Conservation (phyloP, 1,284 basidiomycete species). For the Wolfiporia cocos region DNA sequence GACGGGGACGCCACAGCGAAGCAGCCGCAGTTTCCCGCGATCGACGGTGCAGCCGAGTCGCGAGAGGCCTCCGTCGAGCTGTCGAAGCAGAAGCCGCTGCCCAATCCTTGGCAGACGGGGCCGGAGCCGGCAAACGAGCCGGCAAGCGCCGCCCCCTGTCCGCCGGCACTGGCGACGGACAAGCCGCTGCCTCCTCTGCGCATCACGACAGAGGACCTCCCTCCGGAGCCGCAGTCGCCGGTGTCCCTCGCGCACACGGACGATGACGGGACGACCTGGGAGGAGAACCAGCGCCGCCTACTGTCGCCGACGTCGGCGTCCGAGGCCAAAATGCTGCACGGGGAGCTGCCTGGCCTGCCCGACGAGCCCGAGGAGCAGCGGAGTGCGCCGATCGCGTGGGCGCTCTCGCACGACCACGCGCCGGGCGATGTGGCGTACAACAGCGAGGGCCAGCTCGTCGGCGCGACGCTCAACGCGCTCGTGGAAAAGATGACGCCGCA, state of each 20-base stretch:
- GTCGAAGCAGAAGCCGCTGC: background rate
- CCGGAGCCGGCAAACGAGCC: background rate
- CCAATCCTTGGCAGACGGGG: slow-evolving; percentile 3
- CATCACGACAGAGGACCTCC: slow-evolving; percentile 19
- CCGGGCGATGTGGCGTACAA: slow-evolving; percentile 87
- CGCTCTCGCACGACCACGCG: slow-evolving; percentile 65
- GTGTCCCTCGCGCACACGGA: slow-evolving; percentile 42
- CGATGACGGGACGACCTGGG: slow-evolving; percentile 51
- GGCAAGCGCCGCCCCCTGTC: background rate
- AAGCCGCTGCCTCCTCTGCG: slow-evolving; percentile 25
- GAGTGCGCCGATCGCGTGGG: slow-evolving; percentile 45
- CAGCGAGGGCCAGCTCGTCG: slow-evolving; percentile 83
- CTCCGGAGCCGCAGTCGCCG: slow-evolving; percentile 42
- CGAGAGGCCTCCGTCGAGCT: slow-evolving; percentile 22
- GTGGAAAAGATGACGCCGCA: slow-evolving; percentile 98
- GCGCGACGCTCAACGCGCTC: slow-evolving; percentile 83
- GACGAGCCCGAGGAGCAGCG: slow-evolving; percentile 30
- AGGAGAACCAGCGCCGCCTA: slow-evolving; percentile 33
- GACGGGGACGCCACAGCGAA: slow-evolving; percentile 21
- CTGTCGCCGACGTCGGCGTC: slow-evolving; percentile 22
- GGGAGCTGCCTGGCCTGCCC: slow-evolving; percentile 45
- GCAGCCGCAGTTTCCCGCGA: slow-evolving; percentile 37
- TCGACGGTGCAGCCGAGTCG: slow-evolving; percentile 51
- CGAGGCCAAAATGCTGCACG: slow-evolving; percentile 54
- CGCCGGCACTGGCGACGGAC: slow-evolving; percentile 1